Evolutionary conservation across 2,329 filamentous ascomycete species (phyloP).

Genomic region (Hypoxylon sp.): DNA sequence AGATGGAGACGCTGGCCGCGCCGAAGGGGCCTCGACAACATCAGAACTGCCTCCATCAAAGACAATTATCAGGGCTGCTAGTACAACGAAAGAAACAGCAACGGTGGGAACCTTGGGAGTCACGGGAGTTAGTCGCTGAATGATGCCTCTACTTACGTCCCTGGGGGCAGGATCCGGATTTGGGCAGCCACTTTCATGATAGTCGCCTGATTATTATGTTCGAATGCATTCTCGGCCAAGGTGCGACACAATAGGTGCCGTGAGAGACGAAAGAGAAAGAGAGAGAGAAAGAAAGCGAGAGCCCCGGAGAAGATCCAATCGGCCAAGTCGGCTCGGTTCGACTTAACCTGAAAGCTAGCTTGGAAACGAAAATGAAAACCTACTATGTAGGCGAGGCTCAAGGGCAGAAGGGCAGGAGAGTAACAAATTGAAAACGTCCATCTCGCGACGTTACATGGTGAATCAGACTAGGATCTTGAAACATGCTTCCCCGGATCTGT

Average conservation of each 20-base stretch:
- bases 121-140: neutral
- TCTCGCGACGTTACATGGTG: neutral
- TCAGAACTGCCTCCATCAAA: conserved; percentile 22
- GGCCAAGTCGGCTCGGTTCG: conserved; percentile 5
- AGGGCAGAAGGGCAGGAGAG: neutral
- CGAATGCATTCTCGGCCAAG: no score
- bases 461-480: conserved; percentile 23
- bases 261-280: no score
- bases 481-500: conserved; percentile 8
- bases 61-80: neutral
- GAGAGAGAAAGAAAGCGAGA: no score
- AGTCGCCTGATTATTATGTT: no score
- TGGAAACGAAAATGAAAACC: no score
- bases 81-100: neutral
- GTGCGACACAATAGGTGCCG: no score
- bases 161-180: no score
- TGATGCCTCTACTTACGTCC: no score
- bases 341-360: no score
- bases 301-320: neutral
- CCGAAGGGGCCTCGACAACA: conserved; percentile 15
- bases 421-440: neutral
- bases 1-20: conserved; percentile 39
- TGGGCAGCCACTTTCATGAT: no score
- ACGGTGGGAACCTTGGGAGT: no score
- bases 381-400: no score